Percentiles rank a stretch among this genome's conserved stretches.
Conservation (phyloP, 345 rosid genomes). For the Pistacia atlantica region DNA sequence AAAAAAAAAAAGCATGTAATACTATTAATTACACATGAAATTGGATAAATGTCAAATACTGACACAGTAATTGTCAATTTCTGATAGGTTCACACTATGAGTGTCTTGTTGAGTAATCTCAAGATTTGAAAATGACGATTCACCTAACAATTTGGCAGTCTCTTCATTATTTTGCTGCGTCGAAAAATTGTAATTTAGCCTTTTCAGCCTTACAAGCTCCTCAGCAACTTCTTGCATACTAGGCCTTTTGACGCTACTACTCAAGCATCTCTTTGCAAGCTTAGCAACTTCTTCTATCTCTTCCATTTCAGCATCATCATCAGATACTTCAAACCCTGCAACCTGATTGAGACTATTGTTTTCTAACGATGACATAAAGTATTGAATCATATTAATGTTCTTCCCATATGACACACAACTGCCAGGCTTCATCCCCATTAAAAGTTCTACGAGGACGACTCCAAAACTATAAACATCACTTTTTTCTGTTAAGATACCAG, state of each 20-base stretch:
- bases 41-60: neutral
- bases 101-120: neutral
- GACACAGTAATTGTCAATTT: neutral
- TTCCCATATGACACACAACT: constrained; percentile 8
- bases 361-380: constrained; percentile 14
- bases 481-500: constrained; percentile 49
- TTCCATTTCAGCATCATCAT: constrained; percentile 16
- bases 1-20: too few species aligned
- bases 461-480: constrained; percentile 96
- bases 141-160: neutral
- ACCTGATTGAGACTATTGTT: neutral
- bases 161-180: constrained; percentile 5
- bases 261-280: constrained; percentile 18
- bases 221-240: constrained; percentile 23
- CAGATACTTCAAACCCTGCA: constrained; percentile 7
- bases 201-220: constrained; percentile 9
- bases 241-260: constrained; percentile 18
- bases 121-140: neutral
- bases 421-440: constrained; percentile 28
- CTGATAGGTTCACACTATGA: neutral
- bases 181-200: neutral
- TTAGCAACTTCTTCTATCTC: constrained; percentile 26
- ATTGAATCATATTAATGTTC: constrained; percentile 13
- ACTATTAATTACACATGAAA: too few species aligned
- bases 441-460: constrained; percentile 50